A percentile compares a stretch with the other conserved stretches of the same genome.
These are phyloP conservation scores for Claviceps monticola DNA, from an alignment of 2,329 filamentous ascomycete genomes.

Conservation along the genomic window DNA sequence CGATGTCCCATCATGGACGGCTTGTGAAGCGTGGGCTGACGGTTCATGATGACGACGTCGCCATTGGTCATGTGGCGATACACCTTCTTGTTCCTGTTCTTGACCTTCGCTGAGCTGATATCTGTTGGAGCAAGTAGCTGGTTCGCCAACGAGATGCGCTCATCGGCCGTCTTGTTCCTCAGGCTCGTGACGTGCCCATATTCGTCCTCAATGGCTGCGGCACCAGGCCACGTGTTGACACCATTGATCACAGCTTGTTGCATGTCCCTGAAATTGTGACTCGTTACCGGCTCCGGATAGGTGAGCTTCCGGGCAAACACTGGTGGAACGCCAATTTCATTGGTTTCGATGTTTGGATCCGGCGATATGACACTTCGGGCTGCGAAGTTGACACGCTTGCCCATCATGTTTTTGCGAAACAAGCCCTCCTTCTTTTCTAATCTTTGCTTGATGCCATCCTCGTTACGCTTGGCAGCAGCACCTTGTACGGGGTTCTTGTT, in stretches of 20 bases:
- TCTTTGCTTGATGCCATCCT: slow-evolving; percentile 94
- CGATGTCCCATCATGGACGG: slow-evolving; percentile 98
- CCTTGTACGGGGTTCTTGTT: slow-evolving; percentile 75
- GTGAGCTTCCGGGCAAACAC: slow-evolving; percentile 94
- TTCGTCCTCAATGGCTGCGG: slow-evolving; percentile 89
- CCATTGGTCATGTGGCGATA: slow-evolving; percentile 92
- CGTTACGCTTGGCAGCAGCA: slow-evolving; percentile 60
- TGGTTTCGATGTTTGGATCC: slow-evolving; percentile 96
- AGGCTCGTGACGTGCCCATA: slow-evolving; percentile 83
- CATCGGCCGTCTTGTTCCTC: slow-evolving; percentile 74
- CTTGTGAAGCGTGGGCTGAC: slow-evolving; percentile 94
- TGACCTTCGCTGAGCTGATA: slow-evolving; percentile 56
- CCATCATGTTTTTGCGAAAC: slow-evolving; percentile 99
- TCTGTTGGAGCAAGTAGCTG: slow-evolving; percentile 74
- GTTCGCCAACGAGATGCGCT: slow-evolving; percentile 80
- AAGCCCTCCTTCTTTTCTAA: slow-evolving; percentile 97
- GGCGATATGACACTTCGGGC: slow-evolving; percentile 96
- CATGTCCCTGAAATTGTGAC: slow-evolving; percentile 91
- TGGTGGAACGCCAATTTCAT: slow-evolving; percentile 96
- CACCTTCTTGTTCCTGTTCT: slow-evolving; percentile 97
- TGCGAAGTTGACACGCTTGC: slow-evolving; percentile 97
- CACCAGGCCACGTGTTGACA: slow-evolving; percentile 84
- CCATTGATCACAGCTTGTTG: slow-evolving; percentile 95
- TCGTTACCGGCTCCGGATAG: slow-evolving; percentile 93
- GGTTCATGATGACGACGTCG: slow-evolving; percentile 97